A percentile compares a stretch with the other conserved stretches of the same genome.
Evolutionary conservation across 2,329 filamentous ascomycete species (phyloP).

Genomic region (Xylaria digitata): DNA sequence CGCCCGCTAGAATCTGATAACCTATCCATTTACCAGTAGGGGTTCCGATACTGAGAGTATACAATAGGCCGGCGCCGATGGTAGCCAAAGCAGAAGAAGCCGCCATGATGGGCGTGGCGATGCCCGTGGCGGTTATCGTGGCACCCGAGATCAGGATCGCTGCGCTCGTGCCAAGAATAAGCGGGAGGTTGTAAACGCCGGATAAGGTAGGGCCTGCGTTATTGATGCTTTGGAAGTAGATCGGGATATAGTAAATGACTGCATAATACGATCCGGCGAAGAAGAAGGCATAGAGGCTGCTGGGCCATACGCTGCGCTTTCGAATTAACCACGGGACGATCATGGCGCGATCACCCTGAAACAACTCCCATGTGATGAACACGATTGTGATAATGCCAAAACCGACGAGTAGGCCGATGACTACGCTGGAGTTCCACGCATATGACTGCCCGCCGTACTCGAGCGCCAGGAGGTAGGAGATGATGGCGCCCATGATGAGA

Average conservation of each 20-base stretch:
- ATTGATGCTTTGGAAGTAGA: slow-evolving; percentile 45
- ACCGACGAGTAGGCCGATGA: too few relatives aligned
- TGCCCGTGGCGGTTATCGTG: slow-evolving; percentile 45
- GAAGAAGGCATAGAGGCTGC: too few relatives aligned
- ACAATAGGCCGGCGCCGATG: slow-evolving; percentile 49
- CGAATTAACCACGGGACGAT: too few relatives aligned
- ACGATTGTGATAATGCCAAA: too few relatives aligned
- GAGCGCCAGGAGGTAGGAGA: slow-evolving; percentile 54
- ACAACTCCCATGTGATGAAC: too few relatives aligned
- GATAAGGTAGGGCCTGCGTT: slow-evolving; percentile 48
- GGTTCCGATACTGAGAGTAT: slow-evolving; percentile 46
- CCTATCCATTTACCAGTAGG: slow-evolving; percentile 55
- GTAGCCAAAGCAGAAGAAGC: slow-evolving; percentile 51
- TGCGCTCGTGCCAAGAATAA: slow-evolving; percentile 46
- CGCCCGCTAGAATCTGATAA: slow-evolving; percentile 44
- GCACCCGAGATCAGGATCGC: slow-evolving; percentile 49
- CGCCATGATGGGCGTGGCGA: slow-evolving; percentile 51
- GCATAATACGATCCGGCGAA: too few relatives aligned
- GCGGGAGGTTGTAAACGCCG: slow-evolving; percentile 53
- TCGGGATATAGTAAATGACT: not conserved
- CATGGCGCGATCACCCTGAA: too few relatives aligned
- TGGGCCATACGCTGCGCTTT: too few relatives aligned
- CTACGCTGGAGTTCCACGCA: too few relatives aligned
- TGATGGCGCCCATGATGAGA: slow-evolving; percentile 50
- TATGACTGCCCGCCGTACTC: slow-evolving; percentile 51